These are phyloP conservation scores for Medicago truncatula DNA, from an alignment of 306 rosid species.

Conservation along the genomic window DNA sequence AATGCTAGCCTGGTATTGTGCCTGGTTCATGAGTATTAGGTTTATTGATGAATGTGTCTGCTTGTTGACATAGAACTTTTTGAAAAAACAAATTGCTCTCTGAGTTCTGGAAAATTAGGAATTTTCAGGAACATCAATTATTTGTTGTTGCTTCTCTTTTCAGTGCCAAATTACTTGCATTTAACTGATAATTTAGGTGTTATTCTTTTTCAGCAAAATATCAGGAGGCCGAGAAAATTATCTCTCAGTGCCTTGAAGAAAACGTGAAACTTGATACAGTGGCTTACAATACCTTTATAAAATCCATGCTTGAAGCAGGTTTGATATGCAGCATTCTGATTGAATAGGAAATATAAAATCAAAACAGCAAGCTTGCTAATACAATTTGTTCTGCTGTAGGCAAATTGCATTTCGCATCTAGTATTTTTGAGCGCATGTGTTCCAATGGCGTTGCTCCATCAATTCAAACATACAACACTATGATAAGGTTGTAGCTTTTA, in stretches of 20 bases:
- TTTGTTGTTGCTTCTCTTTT: background rate
- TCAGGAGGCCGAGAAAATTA: slow-evolving; percentile 66
- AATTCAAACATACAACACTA: slow-evolving; percentile 86
- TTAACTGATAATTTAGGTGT: slow-evolving; percentile 22
- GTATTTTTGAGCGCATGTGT: slow-evolving; percentile 73
- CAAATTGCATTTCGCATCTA: slow-evolving; percentile 73
- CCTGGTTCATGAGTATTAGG: too few species aligned
- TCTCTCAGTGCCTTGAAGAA: slow-evolving; percentile 61
- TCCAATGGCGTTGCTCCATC: slow-evolving; percentile 70
- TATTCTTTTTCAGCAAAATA: slow-evolving; percentile 66
- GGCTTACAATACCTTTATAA: slow-evolving; percentile 91
- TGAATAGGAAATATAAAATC: slow-evolving; percentile 25
- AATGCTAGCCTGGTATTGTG: too few species aligned
- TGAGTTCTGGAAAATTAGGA: background rate
- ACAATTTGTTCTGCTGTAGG: slow-evolving; percentile 56
- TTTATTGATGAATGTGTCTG: too few species aligned
- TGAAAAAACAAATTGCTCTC: too few species aligned
- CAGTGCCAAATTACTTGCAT: slow-evolving; percentile 33
- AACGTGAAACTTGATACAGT: slow-evolving; percentile 82
- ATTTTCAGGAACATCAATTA: background rate
- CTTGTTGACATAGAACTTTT: too few species aligned
- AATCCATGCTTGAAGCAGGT: slow-evolving; percentile 96
- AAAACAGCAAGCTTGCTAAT: slow-evolving; percentile 45
- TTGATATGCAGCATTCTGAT: slow-evolving; percentile 32
- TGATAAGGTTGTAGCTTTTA: slow-evolving; percentile 74